These are phyloP conservation scores for Wolfiporia cocos DNA, from an alignment of 1,284 basidiomycete genomes.

Conservation along the genomic window DNA sequence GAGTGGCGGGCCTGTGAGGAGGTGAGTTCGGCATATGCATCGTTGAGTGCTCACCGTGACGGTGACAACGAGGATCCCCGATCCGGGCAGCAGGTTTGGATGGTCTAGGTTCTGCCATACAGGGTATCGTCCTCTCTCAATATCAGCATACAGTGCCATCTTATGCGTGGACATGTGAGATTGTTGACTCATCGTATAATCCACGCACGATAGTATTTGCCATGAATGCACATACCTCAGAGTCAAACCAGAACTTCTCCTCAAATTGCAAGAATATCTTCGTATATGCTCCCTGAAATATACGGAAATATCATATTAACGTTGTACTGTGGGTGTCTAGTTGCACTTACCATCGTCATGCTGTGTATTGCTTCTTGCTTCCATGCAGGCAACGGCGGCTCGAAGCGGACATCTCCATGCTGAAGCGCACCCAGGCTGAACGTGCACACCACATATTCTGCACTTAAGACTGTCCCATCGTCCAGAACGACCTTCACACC, in stretches of 20 bases:
- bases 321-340: too few species aligned
- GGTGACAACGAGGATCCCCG: conserved; percentile 57
- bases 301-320: background rate
- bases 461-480: conserved; percentile 37
- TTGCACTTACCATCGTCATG: conserved; percentile 58
- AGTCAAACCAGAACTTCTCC: conserved; percentile 64
- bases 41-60: conserved; percentile 42
- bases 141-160: conserved; percentile 62
- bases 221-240: conserved; percentile 37
- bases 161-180: conserved; percentile 17
- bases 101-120: conserved; percentile 70
- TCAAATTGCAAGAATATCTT: conserved; percentile 69
- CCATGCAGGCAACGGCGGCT: conserved; percentile 53
- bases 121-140: conserved; percentile 57
- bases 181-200: background rate
- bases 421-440: conserved; percentile 63
- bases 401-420: conserved; percentile 50
- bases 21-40: background rate
- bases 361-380: conserved; percentile 62
- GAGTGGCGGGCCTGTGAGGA: too few species aligned
- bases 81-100: conserved; percentile 50
- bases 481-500: conserved; percentile 34
- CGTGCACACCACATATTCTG: conserved; percentile 54
- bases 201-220: background rate
- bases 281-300: conserved; percentile 48